Evolutionary conservation across 441 rosid species (phyloP), one percentile per base, ranked within the genome.

Genomic region (Iberis amara): DNA sequence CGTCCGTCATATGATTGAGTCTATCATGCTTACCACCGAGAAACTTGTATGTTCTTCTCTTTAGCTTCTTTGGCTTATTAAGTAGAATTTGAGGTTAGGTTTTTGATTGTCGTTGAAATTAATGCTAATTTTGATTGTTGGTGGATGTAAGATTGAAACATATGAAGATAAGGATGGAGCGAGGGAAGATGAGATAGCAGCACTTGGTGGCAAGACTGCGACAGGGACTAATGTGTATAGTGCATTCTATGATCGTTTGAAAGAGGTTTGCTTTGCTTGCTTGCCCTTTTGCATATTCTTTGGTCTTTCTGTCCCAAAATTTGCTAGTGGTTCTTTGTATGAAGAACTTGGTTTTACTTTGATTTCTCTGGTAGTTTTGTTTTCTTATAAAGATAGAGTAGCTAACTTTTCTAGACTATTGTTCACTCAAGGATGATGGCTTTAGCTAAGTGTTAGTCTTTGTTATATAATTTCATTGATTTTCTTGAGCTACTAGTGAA

Each of bases 161-260:
- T 87, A 94, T 41, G 97, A 78, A 58, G 99, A 89, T 69, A 79
- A 72, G 43, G 99, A 94, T 59, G 69, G 61, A 57, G 91, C 96
- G 0, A 80, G 99, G 74, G 92, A 80, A 59, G 96, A 87, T 33
- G 99, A 94, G 76, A 87, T 87, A 60, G 89, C 88, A 1, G 96
- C 89, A 47, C 95, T 94, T 41, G 99, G 96, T 32, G 99, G 96
- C 40, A 89, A 79, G 63, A 79, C 87, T 8, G 89, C 85, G 0
- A 64, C 79, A 0, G 95, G 97, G 64, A 76, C 76, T 4, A 86
- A 86, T 45, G 91, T 83, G 30, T 89, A 76, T 32, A 83, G 89
- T 61, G 89, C 88, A 1, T 94, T 89, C 59, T 89, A 94, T 57
- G 97, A 94, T 73, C 78, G 95, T 55, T 62, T 94, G 61, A 89